Percentiles rank a stretch among this genome's conserved stretches.
phyloP scores from a whole-genome alignment of 768 basidiomycete genomes.

The Chlorophyllum brunneum region DNA sequence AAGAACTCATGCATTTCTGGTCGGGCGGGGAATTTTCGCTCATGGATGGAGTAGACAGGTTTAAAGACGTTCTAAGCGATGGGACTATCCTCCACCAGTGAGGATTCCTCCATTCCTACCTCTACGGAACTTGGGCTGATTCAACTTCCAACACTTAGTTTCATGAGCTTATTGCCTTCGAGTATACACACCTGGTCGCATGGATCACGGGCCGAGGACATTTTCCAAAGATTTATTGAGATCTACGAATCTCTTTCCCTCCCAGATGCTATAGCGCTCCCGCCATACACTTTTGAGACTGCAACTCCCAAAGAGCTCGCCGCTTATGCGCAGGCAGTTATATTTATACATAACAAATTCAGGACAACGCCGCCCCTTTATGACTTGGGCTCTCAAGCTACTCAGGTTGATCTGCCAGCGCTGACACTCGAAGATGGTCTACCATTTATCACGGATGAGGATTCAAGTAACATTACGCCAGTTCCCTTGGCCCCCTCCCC shows the following conservation, averaged over 20 bases:
- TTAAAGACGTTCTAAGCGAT: background rate
- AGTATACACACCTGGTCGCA: background rate
- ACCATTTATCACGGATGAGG: too few relatives aligned
- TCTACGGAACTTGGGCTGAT: background rate
- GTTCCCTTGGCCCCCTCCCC: too few relatives aligned
- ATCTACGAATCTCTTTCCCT: background rate
- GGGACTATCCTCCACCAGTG: conserved; percentile 1
- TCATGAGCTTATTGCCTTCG: background rate
- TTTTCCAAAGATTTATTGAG: background rate
- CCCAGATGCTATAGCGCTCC: background rate
- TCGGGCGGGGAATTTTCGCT: background rate
- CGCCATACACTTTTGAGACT: background rate
- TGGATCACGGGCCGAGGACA: background rate
- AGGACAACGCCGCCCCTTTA: too few relatives aligned
- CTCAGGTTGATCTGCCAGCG: too few relatives aligned
- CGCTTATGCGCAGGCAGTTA: background rate
- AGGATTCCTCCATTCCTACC: background rate
- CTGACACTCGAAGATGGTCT: too few relatives aligned
- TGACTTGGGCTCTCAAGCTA: too few relatives aligned
- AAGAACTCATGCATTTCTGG: background rate
- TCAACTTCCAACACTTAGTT: background rate
- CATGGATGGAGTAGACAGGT: background rate
- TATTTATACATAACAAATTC: too few relatives aligned
- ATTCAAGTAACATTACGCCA: too few relatives aligned
- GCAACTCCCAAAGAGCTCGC: background rate